phyloP scores from a whole-genome alignment of 371 early-diverging fungal species.

The Basidiobolus meristosporus region DNA sequence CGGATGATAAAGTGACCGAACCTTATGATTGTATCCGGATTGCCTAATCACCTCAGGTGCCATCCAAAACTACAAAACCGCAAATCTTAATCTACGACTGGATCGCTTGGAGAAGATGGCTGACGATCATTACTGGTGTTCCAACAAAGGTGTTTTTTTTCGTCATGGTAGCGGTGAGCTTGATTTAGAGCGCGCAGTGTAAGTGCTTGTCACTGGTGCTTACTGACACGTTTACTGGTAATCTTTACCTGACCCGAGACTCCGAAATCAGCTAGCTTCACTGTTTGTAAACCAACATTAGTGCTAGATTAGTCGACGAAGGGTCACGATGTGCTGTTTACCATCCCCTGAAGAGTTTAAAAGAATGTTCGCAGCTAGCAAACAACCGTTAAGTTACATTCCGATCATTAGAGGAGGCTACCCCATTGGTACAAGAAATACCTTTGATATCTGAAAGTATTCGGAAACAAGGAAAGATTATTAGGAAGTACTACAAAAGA shows the following conservation, averaged over 20 bases:
- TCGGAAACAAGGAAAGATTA: background rate
- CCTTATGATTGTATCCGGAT: slow-evolving; percentile 85
- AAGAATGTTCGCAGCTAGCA: slow-evolving; percentile 73
- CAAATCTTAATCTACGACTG: background rate
- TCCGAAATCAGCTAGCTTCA: slow-evolving; percentile 95
- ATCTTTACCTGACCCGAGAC: slow-evolving; percentile 72
- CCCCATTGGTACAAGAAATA: slow-evolving; percentile 6
- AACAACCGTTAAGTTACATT: background rate
- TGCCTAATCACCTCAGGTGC: slow-evolving; percentile 93
- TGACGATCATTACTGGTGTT: slow-evolving; percentile 61
- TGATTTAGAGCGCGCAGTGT: too few relatives aligned
- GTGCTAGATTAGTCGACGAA: background rate
- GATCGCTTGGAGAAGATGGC: background rate
- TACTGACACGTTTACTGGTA: background rate
- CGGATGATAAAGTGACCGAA: slow-evolving; percentile 4
- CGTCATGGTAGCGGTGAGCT: slow-evolving; percentile 78
- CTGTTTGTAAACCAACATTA: slow-evolving; percentile 10
- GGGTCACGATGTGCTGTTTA: slow-evolving; percentile 5
- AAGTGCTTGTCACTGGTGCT: too few relatives aligned
- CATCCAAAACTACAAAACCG: slow-evolving; percentile 27
- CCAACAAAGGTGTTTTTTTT: slow-evolving; percentile 97
- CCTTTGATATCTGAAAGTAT: slow-evolving; percentile 44
- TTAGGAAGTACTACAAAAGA: background rate
- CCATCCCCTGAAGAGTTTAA: slow-evolving; percentile 52
- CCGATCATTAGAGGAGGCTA: background rate